Conservation (phyloP, 2,329 filamentous ascomycete species). For the Drechslerella coelobrocha region DNA sequence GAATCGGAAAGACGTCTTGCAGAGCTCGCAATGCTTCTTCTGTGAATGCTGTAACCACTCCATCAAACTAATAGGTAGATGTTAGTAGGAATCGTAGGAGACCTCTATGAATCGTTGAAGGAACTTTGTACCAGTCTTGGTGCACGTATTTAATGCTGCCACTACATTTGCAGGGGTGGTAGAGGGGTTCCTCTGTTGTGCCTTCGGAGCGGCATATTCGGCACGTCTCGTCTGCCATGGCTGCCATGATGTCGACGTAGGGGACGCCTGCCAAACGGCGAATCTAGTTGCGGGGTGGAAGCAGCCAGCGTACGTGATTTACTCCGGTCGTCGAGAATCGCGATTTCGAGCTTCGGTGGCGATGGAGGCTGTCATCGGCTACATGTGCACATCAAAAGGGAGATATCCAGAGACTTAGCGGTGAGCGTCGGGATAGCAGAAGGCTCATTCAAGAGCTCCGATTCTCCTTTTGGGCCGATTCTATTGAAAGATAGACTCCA, state of each 20-base stretch:
- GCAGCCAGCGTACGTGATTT: conserved; percentile 12
- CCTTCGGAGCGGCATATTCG: conserved; percentile 94
- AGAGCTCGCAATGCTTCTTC: conserved; percentile 99
- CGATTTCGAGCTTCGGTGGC: conserved; percentile 26
- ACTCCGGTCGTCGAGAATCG: conserved; percentile 7
- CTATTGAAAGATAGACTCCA: not conserved
- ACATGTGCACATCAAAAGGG: conserved; percentile 22
- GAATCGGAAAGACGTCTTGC: conserved; percentile 97
- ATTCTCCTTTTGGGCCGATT: conserved; percentile 5
- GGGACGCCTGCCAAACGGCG: conserved; percentile 18
- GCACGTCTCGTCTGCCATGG: conserved; percentile 78
- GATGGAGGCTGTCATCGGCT: conserved; percentile 37
- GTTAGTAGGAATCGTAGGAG: not conserved
- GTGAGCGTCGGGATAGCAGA: conserved; percentile 4
- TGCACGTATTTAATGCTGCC: conserved; percentile 99
- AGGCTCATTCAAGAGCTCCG: conserved; percentile 48
- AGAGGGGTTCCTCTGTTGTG: conserved; percentile 80
- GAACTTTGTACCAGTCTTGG: conserved; percentile 73
- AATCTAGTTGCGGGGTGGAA: not conserved
- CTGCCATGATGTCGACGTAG: conserved; percentile 37
- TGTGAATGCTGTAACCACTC: conserved; percentile 98
- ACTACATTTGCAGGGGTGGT: conserved; percentile 98
- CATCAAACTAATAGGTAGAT: conserved; percentile 69
- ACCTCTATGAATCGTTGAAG: not conserved
- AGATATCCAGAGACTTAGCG: conserved; percentile 7